Percentiles rank a stretch among this genome's conserved stretches.
phyloP scores from a whole-genome alignment of 2,329 filamentous ascomycete genomes.

The Colletotrichum incanum region DNA sequence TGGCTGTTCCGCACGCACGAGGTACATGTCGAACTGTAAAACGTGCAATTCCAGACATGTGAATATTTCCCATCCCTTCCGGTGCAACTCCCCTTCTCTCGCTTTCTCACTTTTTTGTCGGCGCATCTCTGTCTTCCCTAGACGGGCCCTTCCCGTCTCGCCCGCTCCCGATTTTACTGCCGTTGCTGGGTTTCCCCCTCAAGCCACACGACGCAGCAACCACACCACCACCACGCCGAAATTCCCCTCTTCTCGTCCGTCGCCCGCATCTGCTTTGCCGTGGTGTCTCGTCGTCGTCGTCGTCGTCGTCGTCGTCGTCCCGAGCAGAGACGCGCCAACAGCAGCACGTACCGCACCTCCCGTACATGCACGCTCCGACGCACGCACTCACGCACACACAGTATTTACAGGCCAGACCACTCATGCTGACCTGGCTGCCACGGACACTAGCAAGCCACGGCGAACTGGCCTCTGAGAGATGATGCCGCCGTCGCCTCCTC shows the following conservation, averaged over 20 bases:
- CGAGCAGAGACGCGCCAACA: slow-evolving; percentile 11
- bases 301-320: slow-evolving; percentile 3
- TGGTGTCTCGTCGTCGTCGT: slow-evolving; percentile 12
- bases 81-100: slow-evolving; percentile 4
- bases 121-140: background rate
- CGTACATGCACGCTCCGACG: background rate
- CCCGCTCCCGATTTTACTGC: slow-evolving; percentile 1
- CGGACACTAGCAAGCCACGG: slow-evolving; percentile 25
- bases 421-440: slow-evolving; percentile 21
- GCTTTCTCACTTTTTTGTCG: background rate
- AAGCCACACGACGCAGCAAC: slow-evolving; percentile 34
- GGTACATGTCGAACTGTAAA: background rate
- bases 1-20: background rate
- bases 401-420: background rate
- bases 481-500: slow-evolving; percentile 23
- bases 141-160: background rate
- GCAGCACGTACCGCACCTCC: background rate
- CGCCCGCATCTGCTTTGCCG: slow-evolving; percentile 32
- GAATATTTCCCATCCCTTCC: slow-evolving; percentile 31
- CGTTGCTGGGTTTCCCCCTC: background rate
- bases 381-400: slow-evolving; percentile 9
- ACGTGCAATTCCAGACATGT: slow-evolving; percentile 29
- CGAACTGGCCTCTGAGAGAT: slow-evolving; percentile 39
- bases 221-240: slow-evolving; percentile 36
- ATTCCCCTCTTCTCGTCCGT: slow-evolving; percentile 32